Base-by-base conservation (phyloP, 2,329 filamentous ascomycete species). In the Fusarium miscanthi region DNA sequence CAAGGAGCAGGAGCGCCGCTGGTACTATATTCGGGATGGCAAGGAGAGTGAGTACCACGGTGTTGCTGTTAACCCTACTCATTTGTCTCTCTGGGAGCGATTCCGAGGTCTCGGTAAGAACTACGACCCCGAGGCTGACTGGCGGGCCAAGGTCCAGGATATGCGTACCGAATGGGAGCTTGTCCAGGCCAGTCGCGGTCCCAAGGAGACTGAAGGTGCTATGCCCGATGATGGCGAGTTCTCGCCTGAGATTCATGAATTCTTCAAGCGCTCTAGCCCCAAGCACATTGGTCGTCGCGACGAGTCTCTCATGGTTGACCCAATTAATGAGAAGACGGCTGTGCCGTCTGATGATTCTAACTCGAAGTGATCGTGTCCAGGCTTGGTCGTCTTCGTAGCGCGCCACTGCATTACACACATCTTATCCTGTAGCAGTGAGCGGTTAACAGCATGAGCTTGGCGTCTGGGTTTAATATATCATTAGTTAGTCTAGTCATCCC, bases 1-100 rank as follows among this genome's bases (percentile, higher is more conserved):
- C 71, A 97, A 97, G 87, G 95, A 98, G 83, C 95, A 98, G 84
- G 95, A 98, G 84, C 93, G 95, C 73, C 91, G 95, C 78, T 98
- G 95, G 95, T 84, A 87, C 63, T 98, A 92, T 84, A 94, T 98
- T 81, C 92, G 94, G 66, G 86, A 89, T 6, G 94, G 94, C 69
- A 90, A 90, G 67, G 91, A 91, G 74, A 70, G 90, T 35, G 94
- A 98, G 53, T 98, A 98, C 85, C 95, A 97, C 84, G 95, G 95
- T 74, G 91, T 97, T 59, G 95, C 95, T 67, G 91, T 98, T 66
- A 94, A 98, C 86, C 92, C 94, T 52, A 89, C 92, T 81, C 95
- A 98, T 80, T 85, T 98, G 71, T 95, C 93, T 11, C 81, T 95
- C 57, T 98, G 94, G 92, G 95, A 98, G 87, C 91, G 94, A 69